phyloP scores from a whole-genome alignment of 2,329 filamentous ascomycete species.

The Fusarium nygamai region DNA sequence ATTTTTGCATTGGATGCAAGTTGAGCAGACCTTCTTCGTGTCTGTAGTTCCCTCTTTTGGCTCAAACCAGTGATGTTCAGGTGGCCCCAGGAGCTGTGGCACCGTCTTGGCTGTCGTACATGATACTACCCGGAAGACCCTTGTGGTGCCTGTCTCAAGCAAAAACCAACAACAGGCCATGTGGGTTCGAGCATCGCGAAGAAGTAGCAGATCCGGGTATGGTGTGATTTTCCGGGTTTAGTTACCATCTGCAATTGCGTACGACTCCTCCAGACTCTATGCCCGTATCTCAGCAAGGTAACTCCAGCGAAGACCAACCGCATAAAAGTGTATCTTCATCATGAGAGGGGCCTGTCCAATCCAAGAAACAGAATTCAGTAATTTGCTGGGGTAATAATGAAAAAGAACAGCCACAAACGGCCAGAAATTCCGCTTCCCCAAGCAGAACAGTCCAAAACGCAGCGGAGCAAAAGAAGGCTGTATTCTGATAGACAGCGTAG shows the following conservation, averaged over 20 bases:
- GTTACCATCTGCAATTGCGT: slow-evolving; percentile 29
- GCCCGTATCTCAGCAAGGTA: slow-evolving; percentile 34
- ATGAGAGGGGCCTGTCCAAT: slow-evolving; percentile 40
- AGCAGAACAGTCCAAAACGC: slow-evolving; percentile 3
- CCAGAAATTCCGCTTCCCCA: slow-evolving; percentile 23
- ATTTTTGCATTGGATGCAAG: slow-evolving; percentile 37
- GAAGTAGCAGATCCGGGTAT: slow-evolving; percentile 32
- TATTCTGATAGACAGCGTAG: slow-evolving; percentile 16
- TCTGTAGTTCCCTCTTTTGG: slow-evolving; percentile 31
- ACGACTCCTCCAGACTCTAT: slow-evolving; percentile 12
- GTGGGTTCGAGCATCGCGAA: slow-evolving; percentile 36
- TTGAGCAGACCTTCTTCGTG: slow-evolving; percentile 28
- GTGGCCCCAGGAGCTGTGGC: slow-evolving; percentile 33
- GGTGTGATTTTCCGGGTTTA: slow-evolving; percentile 41
- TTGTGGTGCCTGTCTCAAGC: slow-evolving; percentile 26
- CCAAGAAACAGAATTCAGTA: slow-evolving; percentile 33
- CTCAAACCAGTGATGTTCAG: slow-evolving; percentile 31
- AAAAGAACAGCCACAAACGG: slow-evolving; percentile 24
- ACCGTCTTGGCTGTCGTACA: slow-evolving; percentile 38
- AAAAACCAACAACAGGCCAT: slow-evolving; percentile 35
- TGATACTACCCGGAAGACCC: slow-evolving; percentile 31
- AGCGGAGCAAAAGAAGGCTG: slow-evolving; percentile 21
- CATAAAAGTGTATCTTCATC: slow-evolving; percentile 33
- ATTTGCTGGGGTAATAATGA: slow-evolving; percentile 25
- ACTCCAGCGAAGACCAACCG: slow-evolving; percentile 38